phyloP scores from a whole-genome alignment of 306 rosid species.

The Coriaria nepalensis region DNA sequence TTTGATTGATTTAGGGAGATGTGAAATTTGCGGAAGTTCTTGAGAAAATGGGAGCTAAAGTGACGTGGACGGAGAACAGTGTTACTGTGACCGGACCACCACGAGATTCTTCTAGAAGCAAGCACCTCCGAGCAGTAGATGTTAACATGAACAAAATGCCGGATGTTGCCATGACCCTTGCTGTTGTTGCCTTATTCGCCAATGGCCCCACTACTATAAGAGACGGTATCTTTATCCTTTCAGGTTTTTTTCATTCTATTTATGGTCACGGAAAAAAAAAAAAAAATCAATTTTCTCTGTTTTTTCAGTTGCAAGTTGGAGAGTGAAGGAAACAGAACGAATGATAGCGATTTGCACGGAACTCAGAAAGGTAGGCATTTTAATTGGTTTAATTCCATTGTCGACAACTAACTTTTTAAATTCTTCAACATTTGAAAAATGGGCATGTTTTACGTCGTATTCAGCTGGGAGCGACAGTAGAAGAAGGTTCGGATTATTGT shows the following conservation, averaged over 20 bases:
- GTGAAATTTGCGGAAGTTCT: slow-evolving; percentile 95
- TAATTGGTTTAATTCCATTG: too few species aligned
- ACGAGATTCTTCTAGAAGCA: slow-evolving; percentile 41
- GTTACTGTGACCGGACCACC: slow-evolving; percentile 81
- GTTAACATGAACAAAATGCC: slow-evolving; percentile 99
- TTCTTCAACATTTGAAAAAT: not conserved
- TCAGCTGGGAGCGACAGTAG: slow-evolving; percentile 95
- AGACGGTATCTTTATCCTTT: slow-evolving; percentile 53
- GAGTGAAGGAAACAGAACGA: slow-evolving; percentile 98
- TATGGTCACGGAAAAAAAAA: slow-evolving; percentile 3
- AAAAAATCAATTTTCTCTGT: not conserved
- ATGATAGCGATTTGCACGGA: slow-evolving; percentile 99
- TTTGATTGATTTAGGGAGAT: slow-evolving; percentile 54
- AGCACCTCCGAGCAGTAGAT: slow-evolving; percentile 65
- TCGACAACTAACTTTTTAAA: too few species aligned
- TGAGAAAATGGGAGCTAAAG: slow-evolving; percentile 96
- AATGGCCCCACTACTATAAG: slow-evolving; percentile 77
- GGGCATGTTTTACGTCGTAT: not conserved
- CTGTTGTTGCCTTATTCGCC: slow-evolving; percentile 89
- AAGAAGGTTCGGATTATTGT: slow-evolving; percentile 96
- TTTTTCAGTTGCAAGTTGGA: slow-evolving; percentile 94
- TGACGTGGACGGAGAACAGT: slow-evolving; percentile 87
- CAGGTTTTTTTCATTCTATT: not conserved
- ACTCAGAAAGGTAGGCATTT: slow-evolving; percentile 67
- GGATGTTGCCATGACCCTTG: slow-evolving; percentile 99